Evolutionary conservation across 2,329 filamentous ascomycete species (phyloP), one percentile per base, ranked within the genome.

Genomic region (Curvularia lunata): DNA sequence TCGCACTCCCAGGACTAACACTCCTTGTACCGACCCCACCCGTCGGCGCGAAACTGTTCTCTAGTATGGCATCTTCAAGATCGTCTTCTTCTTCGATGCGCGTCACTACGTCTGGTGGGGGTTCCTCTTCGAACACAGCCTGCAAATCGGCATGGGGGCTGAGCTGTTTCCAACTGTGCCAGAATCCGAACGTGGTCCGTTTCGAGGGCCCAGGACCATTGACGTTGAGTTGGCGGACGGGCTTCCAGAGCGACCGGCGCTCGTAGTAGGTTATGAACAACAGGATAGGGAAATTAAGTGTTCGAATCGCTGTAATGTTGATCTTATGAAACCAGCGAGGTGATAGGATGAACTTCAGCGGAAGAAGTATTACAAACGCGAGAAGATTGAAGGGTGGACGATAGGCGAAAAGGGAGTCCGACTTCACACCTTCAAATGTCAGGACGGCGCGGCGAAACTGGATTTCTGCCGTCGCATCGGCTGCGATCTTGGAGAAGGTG

Each of bases 301-400:
- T 78, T 37, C 91, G 87, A 21, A 95, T 88, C 9, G 86, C 85
- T 56, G 87, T 86, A 56, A 96, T 91, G 72, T 96, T 92, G 69
- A 94, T 90, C 77, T 94, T 95, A 80, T 96, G 91, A 72, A 95
- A 95, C 91, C 91, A 94, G 43, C 91, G 87, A 0, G 90, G 86
- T n/a, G 86, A 87, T 34, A 92, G 81, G n/a, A 91, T 67, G 67
- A 91, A 91, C 67, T 92, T 92, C 59, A 95, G 83, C 0, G 91
- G 91, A 1, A 94, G 82, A 16, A 95, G 82, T 27, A 92, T 73
- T 58, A 91, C 78, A 27, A 95, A 82, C 21, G 91, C 91, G 19
- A 93, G 77, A 58, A 96, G 86, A 70, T 96, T 96, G 78, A 95
- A 92, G 0, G 91, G 91, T 0, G 91, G 91, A 42, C 89, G 87